Base-by-base conservation (phyloP, 148 eudicot species). In the Persicaria maculosa region DNA sequence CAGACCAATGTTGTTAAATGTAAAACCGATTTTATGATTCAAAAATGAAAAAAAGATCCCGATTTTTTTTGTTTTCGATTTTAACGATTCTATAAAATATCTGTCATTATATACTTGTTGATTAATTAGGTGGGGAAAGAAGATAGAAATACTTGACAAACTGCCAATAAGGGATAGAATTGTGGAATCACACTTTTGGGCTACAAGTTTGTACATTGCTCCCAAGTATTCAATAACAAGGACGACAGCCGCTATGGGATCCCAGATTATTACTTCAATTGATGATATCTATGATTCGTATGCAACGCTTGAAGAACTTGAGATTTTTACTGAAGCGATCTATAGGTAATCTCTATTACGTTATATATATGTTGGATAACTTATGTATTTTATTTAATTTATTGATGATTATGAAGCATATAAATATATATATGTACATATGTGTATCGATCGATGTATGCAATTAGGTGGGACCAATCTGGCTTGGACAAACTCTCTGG, bases 71-170 rank as follows among this genome's bases (percentile, higher is more conserved):
- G n/a, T n/a, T n/a, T n/a, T n/a, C n/a, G n/a, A n/a, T n/a, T n/a
- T n/a, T n/a, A n/a, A n/a, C n/a, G n/a, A n/a, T n/a, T n/a, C n/a
- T n/a, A n/a, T n/a, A n/a, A n/a, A n/a, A n/a, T n/a, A n/a, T n/a
- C n/a, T n/a, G n/a, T n/a, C n/a, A n/a, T n/a, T n/a, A n/a, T 31
- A 31, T 31, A 31, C 1, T 31, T 31, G 2, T 31, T 31, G 40
- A 31, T 31, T 31, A 31, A 31, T 31, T 46, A 86, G 89, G 79
- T 86, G 89, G 86, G 81, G 85, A 85, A 76, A 81, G 1, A 70
- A 47, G 9, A 25, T 80, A 31, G 74, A 74, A 6, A 22, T 74
- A 14, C 43, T 57, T 11, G 17, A 61, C 47, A 58, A 68, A 68
- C 44, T 85, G 44, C 70, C 70, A 12, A 15, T 65, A 65, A 65